A percentile compares a stretch with the other conserved stretches of the same genome.
phyloP scores from a whole-genome alignment of 768 basidiomycete species.

The Termitomyces titanicus region DNA sequence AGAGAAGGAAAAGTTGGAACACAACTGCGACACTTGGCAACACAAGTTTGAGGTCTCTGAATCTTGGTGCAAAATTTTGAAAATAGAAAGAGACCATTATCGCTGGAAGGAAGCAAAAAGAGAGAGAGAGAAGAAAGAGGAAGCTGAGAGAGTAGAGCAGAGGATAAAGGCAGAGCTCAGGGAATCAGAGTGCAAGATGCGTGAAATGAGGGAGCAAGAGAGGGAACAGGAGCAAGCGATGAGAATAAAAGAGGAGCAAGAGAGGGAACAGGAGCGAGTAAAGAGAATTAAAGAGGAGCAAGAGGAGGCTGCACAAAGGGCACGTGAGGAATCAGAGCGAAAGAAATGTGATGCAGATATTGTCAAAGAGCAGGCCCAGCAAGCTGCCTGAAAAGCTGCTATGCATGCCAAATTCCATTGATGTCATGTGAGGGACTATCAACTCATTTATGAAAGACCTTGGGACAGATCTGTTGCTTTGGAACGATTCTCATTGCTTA shows the following conservation, averaged over 20 bases:
- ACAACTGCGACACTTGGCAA: not conserved
- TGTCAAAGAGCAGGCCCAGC: not conserved
- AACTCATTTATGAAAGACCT: not conserved
- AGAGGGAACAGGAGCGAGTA: too few relatives aligned
- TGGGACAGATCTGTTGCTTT: not conserved
- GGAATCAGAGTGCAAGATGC: not conserved
- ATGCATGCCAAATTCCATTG: not conserved
- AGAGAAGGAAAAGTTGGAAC: not conserved
- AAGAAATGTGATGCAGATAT: not conserved
- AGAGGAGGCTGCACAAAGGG: not conserved
- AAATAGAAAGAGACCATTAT: not conserved
- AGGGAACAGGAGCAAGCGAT: not conserved
- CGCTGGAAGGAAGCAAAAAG: not conserved
- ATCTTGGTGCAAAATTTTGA: not conserved
- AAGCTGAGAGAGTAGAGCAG: not conserved
- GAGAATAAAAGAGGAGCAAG: too few relatives aligned
- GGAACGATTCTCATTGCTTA: not conserved
- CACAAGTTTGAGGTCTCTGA: not conserved
- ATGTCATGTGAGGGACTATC: too few relatives aligned
- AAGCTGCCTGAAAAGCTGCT: not conserved
- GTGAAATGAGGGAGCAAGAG: not conserved
- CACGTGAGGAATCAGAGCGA: not conserved
- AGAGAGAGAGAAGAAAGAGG: not conserved
- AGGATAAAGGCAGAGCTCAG: not conserved
- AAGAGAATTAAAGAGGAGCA: not conserved